A percentile compares a stretch with the other conserved stretches of the same genome.
phyloP scores from a whole-genome alignment of 352 stramenopile genomes.

The Pythium insidiosum region DNA sequence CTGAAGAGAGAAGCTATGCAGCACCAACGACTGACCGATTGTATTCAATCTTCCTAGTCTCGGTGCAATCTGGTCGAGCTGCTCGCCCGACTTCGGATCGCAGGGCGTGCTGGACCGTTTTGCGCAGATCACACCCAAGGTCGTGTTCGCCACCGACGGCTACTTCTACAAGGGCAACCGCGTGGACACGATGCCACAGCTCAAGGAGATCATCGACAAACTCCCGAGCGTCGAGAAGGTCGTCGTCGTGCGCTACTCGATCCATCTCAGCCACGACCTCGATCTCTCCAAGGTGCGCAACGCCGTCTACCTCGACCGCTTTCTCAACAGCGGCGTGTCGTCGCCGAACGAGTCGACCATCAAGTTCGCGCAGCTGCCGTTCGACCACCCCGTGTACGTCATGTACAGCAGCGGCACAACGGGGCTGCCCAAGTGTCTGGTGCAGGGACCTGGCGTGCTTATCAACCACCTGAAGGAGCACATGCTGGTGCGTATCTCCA shows the following conservation, averaged over 20 bases:
- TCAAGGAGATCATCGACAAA: conserved; percentile 51
- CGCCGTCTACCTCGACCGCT: conserved; percentile 48
- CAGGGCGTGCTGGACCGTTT: conserved; percentile 78
- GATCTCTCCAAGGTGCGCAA: conserved; percentile 47
- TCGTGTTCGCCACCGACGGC: conserved; percentile 64
- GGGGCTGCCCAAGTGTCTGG: conserved; percentile 81
- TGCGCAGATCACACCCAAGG: conserved; percentile 73
- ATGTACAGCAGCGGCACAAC: conserved; percentile 87
- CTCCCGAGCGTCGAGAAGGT: conserved; percentile 60
- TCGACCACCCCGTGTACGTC: conserved; percentile 83
- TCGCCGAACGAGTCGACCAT: conserved; percentile 24
- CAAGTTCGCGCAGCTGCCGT: conserved; percentile 63
- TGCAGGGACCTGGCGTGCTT: conserved; percentile 67
- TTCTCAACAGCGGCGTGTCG: conserved; percentile 22
- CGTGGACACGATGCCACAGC: conserved; percentile 48
- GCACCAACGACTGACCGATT: too few relatives aligned
- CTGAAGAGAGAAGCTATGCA: too few relatives aligned
- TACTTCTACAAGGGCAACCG: conserved; percentile 77
- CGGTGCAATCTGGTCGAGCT: conserved; percentile 69
- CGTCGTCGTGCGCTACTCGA: conserved; percentile 57
- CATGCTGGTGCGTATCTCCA: conserved; percentile 49
- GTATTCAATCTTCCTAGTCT: too few relatives aligned
- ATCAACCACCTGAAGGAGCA: conserved; percentile 81
- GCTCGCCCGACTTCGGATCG: conserved; percentile 83
- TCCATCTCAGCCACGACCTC: conserved; percentile 38